Percentiles rank a stretch among this genome's conserved stretches.
These are phyloP conservation scores for Phytophthora pisi DNA, from an alignment of 352 stramenopile species.

Conservation along the genomic window DNA sequence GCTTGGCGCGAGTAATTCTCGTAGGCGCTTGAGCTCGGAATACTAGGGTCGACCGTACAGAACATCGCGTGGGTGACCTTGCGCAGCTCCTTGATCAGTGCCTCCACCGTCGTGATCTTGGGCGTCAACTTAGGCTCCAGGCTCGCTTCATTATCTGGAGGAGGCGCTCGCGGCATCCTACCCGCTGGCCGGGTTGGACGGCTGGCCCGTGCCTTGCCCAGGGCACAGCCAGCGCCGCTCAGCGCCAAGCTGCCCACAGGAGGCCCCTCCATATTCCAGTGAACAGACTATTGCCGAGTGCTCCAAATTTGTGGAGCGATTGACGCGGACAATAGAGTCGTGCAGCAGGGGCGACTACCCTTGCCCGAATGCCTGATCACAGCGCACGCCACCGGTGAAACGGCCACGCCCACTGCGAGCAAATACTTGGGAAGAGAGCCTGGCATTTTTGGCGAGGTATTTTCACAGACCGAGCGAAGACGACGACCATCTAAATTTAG, in stretches of 20 bases:
- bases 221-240: constrained; percentile 45
- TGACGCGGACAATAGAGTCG: constrained; percentile 16
- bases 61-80: constrained; percentile 57
- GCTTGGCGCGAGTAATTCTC: constrained; percentile 71
- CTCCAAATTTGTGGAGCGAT: constrained; percentile 15
- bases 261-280: constrained; percentile 34
- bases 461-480: constrained; percentile 5
- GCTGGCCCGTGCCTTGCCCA: constrained; percentile 20
- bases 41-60: constrained; percentile 38
- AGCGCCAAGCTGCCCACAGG: constrained; percentile 39
- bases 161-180: constrained; percentile 12
- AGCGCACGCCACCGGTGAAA: constrained; percentile 26
- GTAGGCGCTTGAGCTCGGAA: constrained; percentile 46
- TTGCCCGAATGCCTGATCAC: constrained; percentile 8
- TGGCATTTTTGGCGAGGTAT: constrained; percentile 25
- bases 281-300: constrained; percentile 27
- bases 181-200: constrained; percentile 8
- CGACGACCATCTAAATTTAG: constrained; percentile 31
- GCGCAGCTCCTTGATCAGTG: constrained; percentile 59
- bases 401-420: constrained; percentile 5
- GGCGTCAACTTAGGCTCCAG: constrained; percentile 5
- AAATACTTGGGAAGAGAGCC: not conserved
- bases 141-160: constrained; percentile 5
- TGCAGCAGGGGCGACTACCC: not conserved
- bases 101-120: constrained; percentile 48